Conservation (phyloP, 371 early-diverging fungal species). For the Funneliformis caledonium region DNA sequence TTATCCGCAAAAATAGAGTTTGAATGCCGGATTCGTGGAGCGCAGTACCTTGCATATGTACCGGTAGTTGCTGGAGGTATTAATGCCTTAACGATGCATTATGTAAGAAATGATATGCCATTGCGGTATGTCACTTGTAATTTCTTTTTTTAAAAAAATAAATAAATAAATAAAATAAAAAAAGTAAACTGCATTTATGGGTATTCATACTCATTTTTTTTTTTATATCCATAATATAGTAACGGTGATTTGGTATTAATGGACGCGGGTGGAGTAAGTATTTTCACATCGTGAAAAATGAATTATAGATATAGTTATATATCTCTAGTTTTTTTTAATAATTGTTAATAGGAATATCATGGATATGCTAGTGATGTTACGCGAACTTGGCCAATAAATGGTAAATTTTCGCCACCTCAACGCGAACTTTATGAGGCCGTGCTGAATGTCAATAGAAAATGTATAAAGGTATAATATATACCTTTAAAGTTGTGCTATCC, state of each 20-base stretch:
- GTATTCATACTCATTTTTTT: neutral
- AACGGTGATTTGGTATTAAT: slow-evolving; percentile 86
- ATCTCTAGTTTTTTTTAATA: neutral
- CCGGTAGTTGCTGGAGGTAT: slow-evolving; percentile 95
- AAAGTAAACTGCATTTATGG: too few relatives aligned
- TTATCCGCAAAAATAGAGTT: slow-evolving; percentile 82
- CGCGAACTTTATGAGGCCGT: slow-evolving; percentile 85
- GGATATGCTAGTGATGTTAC: slow-evolving; percentile 93
- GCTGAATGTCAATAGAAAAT: slow-evolving; percentile 82
- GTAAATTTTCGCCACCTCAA: slow-evolving; percentile 84
- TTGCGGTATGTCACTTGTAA: slow-evolving; percentile 51
- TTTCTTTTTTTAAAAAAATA: too few relatives aligned
- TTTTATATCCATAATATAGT: slow-evolving; percentile 43
- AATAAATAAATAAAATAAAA: too few relatives aligned
- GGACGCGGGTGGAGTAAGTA: slow-evolving; percentile 86
- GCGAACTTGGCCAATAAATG: slow-evolving; percentile 93
- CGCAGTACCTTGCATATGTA: slow-evolving; percentile 87
- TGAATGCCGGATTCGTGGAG: slow-evolving; percentile 71
- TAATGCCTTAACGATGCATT: slow-evolving; percentile 92
- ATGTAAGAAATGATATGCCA: slow-evolving; percentile 84
- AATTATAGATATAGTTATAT: neutral
- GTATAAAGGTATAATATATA: slow-evolving; percentile 68
- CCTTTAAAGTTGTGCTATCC: neutral
- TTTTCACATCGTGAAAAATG: neutral
- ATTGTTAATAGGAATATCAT: slow-evolving; percentile 66